phyloP scores from a whole-genome alignment of 192 early-diverging fungal species.

The Bifiguratus adelaidae region DNA sequence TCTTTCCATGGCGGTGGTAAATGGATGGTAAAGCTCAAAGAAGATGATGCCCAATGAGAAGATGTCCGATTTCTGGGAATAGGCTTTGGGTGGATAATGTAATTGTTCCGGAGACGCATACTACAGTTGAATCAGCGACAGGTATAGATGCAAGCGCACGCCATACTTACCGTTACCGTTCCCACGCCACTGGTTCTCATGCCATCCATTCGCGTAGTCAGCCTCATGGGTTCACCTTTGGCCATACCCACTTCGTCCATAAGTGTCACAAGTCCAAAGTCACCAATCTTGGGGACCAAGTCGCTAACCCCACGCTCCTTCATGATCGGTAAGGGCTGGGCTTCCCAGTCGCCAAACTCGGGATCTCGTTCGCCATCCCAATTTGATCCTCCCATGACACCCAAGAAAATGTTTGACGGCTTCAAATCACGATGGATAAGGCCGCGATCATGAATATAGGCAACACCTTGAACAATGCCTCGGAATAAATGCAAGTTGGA shows the following conservation, averaged over 20 bases:
- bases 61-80: constrained; percentile 81
- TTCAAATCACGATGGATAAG: constrained; percentile 73
- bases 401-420: constrained; percentile 60
- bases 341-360: background rate
- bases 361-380: background rate
- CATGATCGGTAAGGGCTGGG: constrained; percentile 4
- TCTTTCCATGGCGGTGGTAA: constrained; percentile 88
- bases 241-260: constrained; percentile 13
- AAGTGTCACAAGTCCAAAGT: constrained; percentile 89
- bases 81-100: constrained; percentile 30
- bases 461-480: constrained; percentile 70
- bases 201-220: no score
- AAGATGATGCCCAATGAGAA: constrained; percentile 95
- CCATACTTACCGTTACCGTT: constrained; percentile 50
- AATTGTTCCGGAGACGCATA: constrained; percentile 85
- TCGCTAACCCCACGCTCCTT: constrained; percentile 24
- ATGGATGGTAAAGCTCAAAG: constrained; percentile 88
- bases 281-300: constrained; percentile 77
- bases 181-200: constrained; percentile 56
- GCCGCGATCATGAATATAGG: constrained; percentile 57
- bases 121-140: constrained; percentile 9
- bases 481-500: constrained; percentile 51
- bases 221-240: background rate
- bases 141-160: background rate
- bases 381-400: constrained; percentile 14